These are phyloP conservation scores for Rhizopus sp. DNA, from an alignment of 371 early-diverging fungal genomes.

Conservation along the genomic window DNA sequence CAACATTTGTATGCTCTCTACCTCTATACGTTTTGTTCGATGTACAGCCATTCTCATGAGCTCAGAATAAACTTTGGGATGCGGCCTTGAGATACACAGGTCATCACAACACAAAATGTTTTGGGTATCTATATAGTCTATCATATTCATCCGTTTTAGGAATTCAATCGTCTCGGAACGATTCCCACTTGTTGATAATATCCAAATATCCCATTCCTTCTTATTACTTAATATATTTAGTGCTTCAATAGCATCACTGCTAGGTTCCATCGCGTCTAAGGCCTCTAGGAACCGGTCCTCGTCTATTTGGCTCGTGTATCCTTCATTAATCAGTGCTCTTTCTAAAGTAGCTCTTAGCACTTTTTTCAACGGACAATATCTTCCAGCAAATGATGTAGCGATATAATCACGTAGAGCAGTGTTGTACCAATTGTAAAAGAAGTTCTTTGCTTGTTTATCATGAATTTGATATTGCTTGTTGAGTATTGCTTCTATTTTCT, in stretches of 20 bases:
- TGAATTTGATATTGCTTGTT: neutral
- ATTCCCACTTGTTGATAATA: slow-evolving; percentile 24
- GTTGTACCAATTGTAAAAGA: slow-evolving; percentile 34
- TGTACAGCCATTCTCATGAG: slow-evolving; percentile 41
- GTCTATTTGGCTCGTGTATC: slow-evolving; percentile 6
- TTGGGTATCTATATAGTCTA: slow-evolving; percentile 8
- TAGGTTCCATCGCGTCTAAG: slow-evolving; percentile 15
- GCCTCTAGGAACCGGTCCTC: slow-evolving; percentile 22
- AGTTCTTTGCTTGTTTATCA: slow-evolving; percentile 2
- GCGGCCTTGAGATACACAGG: slow-evolving; percentile 37
- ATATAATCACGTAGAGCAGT: slow-evolving; percentile 33
- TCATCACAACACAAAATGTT: slow-evolving; percentile 40
- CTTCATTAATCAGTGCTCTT: slow-evolving; percentile 21
- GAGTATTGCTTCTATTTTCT: slow-evolving; percentile 13
- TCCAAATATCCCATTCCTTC: slow-evolving; percentile 42
- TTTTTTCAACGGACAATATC: slow-evolving; percentile 25
- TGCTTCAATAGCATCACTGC: slow-evolving; percentile 21
- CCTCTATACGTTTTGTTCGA: slow-evolving; percentile 41
- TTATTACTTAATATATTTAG: slow-evolving; percentile 7
- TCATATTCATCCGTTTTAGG: slow-evolving; percentile 8
- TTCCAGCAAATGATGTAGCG: slow-evolving; percentile 38
- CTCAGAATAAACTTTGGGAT: slow-evolving; percentile 47
- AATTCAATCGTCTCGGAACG: slow-evolving; percentile 14
- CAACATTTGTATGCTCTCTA: slow-evolving; percentile 9
- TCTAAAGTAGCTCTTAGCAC: slow-evolving; percentile 24